phyloP scores from a whole-genome alignment of 2,329 filamentous ascomycete species.

The Cladophialophora yegresii region DNA sequence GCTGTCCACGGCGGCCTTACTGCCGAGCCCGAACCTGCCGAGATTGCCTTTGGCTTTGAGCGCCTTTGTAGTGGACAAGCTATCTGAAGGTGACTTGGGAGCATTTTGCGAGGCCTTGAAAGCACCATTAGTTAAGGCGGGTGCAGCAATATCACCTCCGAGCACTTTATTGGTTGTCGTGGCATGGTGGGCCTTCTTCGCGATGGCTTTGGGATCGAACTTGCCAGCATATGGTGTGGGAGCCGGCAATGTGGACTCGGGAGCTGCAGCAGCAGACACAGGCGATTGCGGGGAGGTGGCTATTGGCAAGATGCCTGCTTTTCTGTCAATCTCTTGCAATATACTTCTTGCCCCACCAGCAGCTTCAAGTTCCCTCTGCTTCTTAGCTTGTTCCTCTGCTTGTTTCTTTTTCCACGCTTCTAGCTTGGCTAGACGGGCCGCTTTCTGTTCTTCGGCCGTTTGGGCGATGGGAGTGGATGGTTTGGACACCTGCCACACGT shows the following conservation, averaged over 20 bases:
- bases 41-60: slow-evolving; percentile 70
- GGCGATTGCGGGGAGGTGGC: slow-evolving; percentile 55
- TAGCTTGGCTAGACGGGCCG: slow-evolving; percentile 75
- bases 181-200: slow-evolving; percentile 70
- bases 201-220: slow-evolving; percentile 83
- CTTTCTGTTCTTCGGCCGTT: slow-evolving; percentile 73
- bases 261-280: slow-evolving; percentile 41
- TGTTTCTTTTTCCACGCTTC: slow-evolving; percentile 93
- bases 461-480: slow-evolving; percentile 51
- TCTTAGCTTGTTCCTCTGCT: slow-evolving; percentile 69
- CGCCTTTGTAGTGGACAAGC: slow-evolving; percentile 44
- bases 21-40: slow-evolving; percentile 77
- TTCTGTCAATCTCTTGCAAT: slow-evolving; percentile 72
- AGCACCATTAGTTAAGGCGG: slow-evolving; percentile 47
- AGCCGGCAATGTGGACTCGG: slow-evolving; percentile 49
- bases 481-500: slow-evolving; percentile 55
- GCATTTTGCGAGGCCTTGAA: slow-evolving; percentile 45
- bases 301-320: slow-evolving; percentile 59
- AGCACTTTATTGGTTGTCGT: slow-evolving; percentile 53
- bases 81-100: slow-evolving; percentile 43
- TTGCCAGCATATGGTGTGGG: slow-evolving; percentile 70
- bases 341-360: slow-evolving; percentile 67
- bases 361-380: slow-evolving; percentile 66
- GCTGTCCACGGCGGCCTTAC: slow-evolving; percentile 64
- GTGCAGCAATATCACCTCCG: slow-evolving; percentile 58